Evolutionary conservation across 1,284 basidiomycete genomes (phyloP).

Genomic region (Sphaerobolus stellatus): DNA sequence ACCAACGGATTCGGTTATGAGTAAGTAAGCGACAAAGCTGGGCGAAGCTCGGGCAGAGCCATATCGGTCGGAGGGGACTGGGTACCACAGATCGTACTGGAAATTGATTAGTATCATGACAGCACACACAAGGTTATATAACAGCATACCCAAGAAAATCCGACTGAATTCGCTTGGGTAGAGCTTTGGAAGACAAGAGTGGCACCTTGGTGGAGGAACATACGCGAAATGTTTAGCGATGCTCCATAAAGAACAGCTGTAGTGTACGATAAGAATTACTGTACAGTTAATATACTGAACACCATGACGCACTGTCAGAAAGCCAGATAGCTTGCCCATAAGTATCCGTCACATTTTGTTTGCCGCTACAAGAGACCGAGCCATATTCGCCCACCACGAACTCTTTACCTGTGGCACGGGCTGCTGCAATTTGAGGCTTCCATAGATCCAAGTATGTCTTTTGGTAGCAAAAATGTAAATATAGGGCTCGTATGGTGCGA

Average conservation of each 20-base stretch:
- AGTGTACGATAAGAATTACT: not conserved
- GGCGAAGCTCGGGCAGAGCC: slow-evolving; percentile 34
- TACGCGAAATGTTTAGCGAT: slow-evolving; percentile 31
- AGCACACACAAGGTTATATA: not conserved
- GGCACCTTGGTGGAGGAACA: slow-evolving; percentile 39
- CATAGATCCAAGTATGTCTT: slow-evolving; percentile 36
- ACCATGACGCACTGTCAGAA: slow-evolving; percentile 28
- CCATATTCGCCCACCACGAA: slow-evolving; percentile 39
- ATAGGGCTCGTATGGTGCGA: not conserved
- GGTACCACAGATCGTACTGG: slow-evolving; percentile 40
- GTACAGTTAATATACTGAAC: not conserved
- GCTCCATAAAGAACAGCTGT: slow-evolving; percentile 36
- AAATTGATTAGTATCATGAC: not conserved
- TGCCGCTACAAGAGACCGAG: slow-evolving; percentile 38
- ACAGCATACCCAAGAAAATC: slow-evolving; percentile 33
- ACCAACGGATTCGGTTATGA: slow-evolving; percentile 36
- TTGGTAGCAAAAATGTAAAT: not conserved
- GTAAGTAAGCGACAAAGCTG: slow-evolving; percentile 36
- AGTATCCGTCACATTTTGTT: slow-evolving; percentile 37
- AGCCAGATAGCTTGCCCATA: slow-evolving; percentile 39
- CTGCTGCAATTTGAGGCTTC: slow-evolving; percentile 38
- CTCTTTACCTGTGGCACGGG: slow-evolving; percentile 28
- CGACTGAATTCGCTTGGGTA: slow-evolving; percentile 33
- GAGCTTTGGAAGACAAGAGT: slow-evolving; percentile 37
- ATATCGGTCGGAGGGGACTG: slow-evolving; percentile 31